Base-by-base conservation (phyloP, 768 basidiomycete species). In the Dioszegia aurantiaca region DNA sequence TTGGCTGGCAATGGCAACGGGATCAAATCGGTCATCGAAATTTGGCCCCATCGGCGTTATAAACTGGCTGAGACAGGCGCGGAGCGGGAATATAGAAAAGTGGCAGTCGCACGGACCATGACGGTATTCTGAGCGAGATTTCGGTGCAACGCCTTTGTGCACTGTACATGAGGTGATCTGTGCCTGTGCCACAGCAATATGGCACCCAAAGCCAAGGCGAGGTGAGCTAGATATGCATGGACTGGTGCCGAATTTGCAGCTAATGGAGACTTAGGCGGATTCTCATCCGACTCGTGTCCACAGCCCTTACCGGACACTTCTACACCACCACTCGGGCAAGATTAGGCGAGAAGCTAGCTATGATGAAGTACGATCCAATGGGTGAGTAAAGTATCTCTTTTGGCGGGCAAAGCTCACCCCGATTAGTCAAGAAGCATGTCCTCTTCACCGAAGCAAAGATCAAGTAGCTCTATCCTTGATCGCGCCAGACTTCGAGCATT, bases 311-410 rank as follows among this genome's bases (percentile, higher is more conserved):
- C 0, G 90, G 91, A 11, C 90, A 83, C 79, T 92, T 92, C 77
- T 94, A 93, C 78, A 89, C 89, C 21, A 87, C 87, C 2, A 83
- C 86, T 61, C 83, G 91, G 21, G 78, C 86, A 40, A 82, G 91
- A 11, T 76, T 82, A 69, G 87, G 85, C 1, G 85, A 88, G n/a
- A 87, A 83, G 76, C 78, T 94, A 48, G 85, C 88, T 8, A 86
- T 88, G n/a, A 87, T 93, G 67, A 94, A 93, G 77, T 93, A 92
- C 74, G 91, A 94, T 70, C 89, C 90, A 1, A 79, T 80, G 70
- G 89, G 90, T 90, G 74, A 58, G 84, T 74, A 53, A 5, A 26
- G 44, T n/a, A 54, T 9, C 51, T 27, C 31, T 24, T 8, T 26
- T 33, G 8, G 40, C 3, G n/a, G 30, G 19, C 23, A 23, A 8